Evolutionary conservation across 148 eudicot species (phyloP).

Genomic region (Fagopyrum esculentum): DNA sequence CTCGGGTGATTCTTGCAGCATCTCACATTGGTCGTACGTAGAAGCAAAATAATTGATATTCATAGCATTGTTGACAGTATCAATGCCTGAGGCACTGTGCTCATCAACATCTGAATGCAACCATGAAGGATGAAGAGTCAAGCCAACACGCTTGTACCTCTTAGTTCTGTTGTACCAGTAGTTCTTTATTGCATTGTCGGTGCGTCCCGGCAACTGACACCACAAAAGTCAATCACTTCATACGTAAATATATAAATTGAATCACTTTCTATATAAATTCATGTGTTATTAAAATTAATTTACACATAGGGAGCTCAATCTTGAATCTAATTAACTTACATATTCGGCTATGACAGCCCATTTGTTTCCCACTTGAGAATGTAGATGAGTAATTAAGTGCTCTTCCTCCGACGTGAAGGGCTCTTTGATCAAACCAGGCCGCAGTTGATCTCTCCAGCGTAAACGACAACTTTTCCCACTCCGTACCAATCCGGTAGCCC

Average conservation of each 20-base stretch:
- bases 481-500: neutral
- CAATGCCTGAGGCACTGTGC: neutral
- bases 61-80: neutral
- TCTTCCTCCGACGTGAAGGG: neutral
- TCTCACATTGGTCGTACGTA: no score
- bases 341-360: neutral
- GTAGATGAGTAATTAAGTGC: neutral
- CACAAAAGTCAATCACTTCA: neutral
- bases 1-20: neutral
- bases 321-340: constrained; percentile 2
- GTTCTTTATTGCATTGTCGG: constrained; percentile 4
- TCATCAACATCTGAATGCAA: neutral
- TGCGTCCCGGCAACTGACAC: constrained; percentile 6
- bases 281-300: no score
- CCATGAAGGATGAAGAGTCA: no score
- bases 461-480: constrained; percentile 2
- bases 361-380: constrained; percentile 1
- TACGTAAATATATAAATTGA: no score
- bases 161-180: constrained; percentile 5
- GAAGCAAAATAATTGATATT: neutral
- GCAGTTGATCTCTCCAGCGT: constrained; percentile 5
- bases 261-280: no score
- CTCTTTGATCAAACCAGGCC: neutral
- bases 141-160: neutral
- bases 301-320: neutral